A percentile compares a stretch with the other conserved stretches of the same genome.
Evolutionary conservation across 306 rosid genomes (phyloP).

Genomic region (Gillenia trifoliata): DNA sequence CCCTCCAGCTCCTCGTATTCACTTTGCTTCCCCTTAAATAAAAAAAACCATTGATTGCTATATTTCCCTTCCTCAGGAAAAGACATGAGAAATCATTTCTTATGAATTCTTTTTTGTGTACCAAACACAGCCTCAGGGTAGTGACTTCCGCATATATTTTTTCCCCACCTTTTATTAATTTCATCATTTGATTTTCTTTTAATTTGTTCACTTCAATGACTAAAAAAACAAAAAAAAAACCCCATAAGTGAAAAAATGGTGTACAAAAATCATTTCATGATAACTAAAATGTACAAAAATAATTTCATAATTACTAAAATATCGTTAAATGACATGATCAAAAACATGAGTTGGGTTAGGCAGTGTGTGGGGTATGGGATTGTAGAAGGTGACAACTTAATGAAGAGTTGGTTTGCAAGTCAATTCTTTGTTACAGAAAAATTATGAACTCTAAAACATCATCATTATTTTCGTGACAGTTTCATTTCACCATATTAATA

Average conservation of each 20-base stretch:
- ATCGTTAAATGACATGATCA: neutral
- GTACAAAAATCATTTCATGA: no score
- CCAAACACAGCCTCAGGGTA: no score
- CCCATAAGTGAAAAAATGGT: no score
- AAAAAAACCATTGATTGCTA: neutral
- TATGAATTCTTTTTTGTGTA: neutral
- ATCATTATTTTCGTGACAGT: slow-evolving; percentile 2
- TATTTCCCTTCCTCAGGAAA: neutral
- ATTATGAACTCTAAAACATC: neutral
- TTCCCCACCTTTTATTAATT: no score
- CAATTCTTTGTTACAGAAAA: neutral
- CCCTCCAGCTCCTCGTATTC: neutral
- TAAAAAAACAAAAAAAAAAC: no score
- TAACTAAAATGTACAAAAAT: no score
- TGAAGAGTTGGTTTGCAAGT: neutral
- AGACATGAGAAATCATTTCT: neutral
- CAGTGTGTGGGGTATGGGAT: no score
- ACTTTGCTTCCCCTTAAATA: neutral
- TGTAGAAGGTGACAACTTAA: neutral
- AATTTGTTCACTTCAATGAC: no score
- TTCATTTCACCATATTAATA: slow-evolving; percentile 8
- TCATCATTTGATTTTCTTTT: neutral
- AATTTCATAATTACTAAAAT: neutral
- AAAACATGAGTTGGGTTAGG: neutral
- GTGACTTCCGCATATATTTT: no score